Evolutionary conservation across 1,284 basidiomycete genomes (phyloP), one percentile per base, ranked within the genome.

Genomic region (Caloboletus inedulis): DNA sequence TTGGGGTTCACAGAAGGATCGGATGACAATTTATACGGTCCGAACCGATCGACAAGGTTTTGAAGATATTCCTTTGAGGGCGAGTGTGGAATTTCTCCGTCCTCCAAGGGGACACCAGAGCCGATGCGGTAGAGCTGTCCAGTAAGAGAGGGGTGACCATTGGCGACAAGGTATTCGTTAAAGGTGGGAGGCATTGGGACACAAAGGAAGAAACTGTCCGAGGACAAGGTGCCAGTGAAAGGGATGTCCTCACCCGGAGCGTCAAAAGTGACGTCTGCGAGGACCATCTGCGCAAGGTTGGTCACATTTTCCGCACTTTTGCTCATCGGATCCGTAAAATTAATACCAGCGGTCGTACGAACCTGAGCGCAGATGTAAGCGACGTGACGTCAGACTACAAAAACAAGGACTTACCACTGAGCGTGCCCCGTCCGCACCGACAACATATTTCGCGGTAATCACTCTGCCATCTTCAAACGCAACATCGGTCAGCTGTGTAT

Each of bases 341-440:
- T 43, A 12, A 62, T 64, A 1, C 60, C 62, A 23, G 54, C 54
- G n/a, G 43, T 47, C 12, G 61, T 54, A 48, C 67, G 55, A 55
- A 59, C 47, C 67, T 61, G 21, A 14, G 7, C 8, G 2, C 0
- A 18, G 12, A 14, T 13, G 9, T 54, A 13, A 47, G 35, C 10
- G 6, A 44, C 5, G 10, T 14, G 19, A 37, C 14, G 23, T 7
- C 3, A 37, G 13, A 33, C 4, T 7, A 7, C 1, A 29, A 25
- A 51, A n/a, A n/a, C 18, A n/a, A 10, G 13, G 7, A 57, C 79
- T 56, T 59, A 80, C 82, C 16, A 68, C 63, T 3, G 82, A 84
- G 47, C 65, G 72, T 16, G 76, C 69, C n/a, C 82, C 82, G 62
- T 84, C 81, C 12, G 82, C 80, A 36, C 78, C 81, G 29, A 84